phyloP scores from a whole-genome alignment of 805 yeast genomes.

The Candida anglica region DNA sequence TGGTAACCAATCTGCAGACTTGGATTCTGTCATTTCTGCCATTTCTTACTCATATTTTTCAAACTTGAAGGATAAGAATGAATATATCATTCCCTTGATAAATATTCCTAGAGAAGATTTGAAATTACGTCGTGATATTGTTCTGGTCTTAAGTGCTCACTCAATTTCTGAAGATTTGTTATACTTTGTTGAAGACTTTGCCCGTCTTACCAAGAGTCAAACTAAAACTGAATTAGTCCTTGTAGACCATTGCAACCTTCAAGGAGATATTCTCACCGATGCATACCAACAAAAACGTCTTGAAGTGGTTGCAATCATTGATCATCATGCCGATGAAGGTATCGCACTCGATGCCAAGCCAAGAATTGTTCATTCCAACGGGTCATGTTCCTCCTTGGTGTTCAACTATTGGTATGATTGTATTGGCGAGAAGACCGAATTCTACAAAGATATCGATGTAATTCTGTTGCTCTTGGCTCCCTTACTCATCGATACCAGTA shows the following conservation, averaged over 20 bases:
- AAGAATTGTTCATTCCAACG: conserved; percentile 55
- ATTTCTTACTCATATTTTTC: conserved; percentile 65
- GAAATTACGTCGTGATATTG: conserved; percentile 66
- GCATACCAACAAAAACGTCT: conserved; percentile 18
- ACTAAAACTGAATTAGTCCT: conserved; percentile 43
- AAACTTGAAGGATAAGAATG: conserved; percentile 25
- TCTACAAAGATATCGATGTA: conserved; percentile 26
- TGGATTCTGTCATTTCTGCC: conserved; percentile 84
- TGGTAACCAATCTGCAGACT: conserved; percentile 84
- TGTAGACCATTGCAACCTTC: conserved; percentile 81
- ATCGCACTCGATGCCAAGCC: conserved; percentile 51
- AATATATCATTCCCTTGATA: conserved; percentile 60
- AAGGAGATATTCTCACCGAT: conserved; percentile 39
- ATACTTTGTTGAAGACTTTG: conserved; percentile 66
- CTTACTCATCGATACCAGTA: conserved; percentile 70
- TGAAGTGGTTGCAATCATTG: conserved; percentile 61
- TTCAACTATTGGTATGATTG: conserved; percentile 53
- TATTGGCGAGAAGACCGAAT: conserved; percentile 9
- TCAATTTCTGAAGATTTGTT: conserved; percentile 47
- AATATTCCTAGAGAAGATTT: conserved; percentile 70
- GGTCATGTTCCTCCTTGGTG: conserved; percentile 79
- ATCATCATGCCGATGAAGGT: conserved; percentile 80
- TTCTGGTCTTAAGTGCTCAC: conserved; percentile 44
- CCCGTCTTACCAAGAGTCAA: conserved; percentile 4
- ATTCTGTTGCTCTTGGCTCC: conserved; percentile 60